A percentile compares a stretch with the other conserved stretches of the same genome.
These are phyloP conservation scores for Rubroshorea leprosula DNA, from an alignment of 345 rosid species.

Conservation along the genomic window DNA sequence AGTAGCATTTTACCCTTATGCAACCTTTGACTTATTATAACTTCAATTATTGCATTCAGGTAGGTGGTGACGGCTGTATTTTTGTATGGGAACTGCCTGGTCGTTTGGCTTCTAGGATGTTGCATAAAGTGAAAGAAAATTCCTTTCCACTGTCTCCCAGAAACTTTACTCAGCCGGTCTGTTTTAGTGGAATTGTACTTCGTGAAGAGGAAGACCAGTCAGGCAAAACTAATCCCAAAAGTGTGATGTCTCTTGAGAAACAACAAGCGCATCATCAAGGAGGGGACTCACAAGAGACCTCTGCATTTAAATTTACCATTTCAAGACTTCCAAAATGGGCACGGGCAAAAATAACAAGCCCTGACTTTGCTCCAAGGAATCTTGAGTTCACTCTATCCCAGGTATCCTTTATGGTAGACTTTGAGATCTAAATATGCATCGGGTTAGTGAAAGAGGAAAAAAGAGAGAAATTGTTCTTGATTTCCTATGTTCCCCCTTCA, in stretches of 20 bases:
- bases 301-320: slow-evolving; percentile 65
- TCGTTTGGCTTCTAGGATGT: slow-evolving; percentile 49
- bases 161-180: slow-evolving; percentile 27
- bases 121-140: slow-evolving; percentile 39
- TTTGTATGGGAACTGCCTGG: slow-evolving; percentile 71
- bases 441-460: too few species aligned
- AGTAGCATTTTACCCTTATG: neutral
- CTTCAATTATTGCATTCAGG: slow-evolving; percentile 31
- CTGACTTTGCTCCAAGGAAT: slow-evolving; percentile 21
- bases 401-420: slow-evolving; percentile 37
- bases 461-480: too few species aligned
- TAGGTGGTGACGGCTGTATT: slow-evolving; percentile 71
- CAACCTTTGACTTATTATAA: neutral
- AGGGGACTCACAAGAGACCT: slow-evolving; percentile 36
- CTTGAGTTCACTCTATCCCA: slow-evolving; percentile 34
- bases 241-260: slow-evolving; percentile 20
- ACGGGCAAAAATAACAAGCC: slow-evolving; percentile 47
- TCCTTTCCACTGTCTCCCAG: slow-evolving; percentile 36
- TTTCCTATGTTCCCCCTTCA: too few species aligned
- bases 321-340: slow-evolving; percentile 93
- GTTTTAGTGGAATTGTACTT: slow-evolving; percentile 30
- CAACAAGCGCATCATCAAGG: slow-evolving; percentile 19
- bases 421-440: too few species aligned
- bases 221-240: slow-evolving; percentile 19
- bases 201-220: slow-evolving; percentile 34